Conservation (phyloP, 2,329 filamentous ascomycete species). For the Xylariaceae sp. region DNA sequence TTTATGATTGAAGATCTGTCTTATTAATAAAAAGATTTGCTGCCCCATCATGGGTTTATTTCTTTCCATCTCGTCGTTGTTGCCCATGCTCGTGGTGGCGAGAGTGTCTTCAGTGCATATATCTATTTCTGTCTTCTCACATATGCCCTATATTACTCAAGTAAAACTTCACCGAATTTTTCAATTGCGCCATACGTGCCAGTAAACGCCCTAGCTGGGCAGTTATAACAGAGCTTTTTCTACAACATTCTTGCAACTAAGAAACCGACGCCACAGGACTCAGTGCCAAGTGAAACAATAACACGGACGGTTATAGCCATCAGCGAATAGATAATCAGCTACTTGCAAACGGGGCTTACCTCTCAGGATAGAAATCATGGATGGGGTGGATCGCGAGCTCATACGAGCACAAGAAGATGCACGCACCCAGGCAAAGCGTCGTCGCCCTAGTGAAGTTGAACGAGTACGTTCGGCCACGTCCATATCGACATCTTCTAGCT, state of each 20-base stretch:
- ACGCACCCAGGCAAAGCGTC: constrained; percentile 35
- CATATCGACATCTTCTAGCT: constrained; percentile 50
- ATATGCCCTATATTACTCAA: neutral
- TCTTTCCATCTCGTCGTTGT: neutral
- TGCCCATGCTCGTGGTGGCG: neutral
- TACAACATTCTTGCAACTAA: too few species aligned
- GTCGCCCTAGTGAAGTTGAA: constrained; percentile 59
- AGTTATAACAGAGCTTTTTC: too few species aligned
- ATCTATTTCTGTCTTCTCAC: neutral
- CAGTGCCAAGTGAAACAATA: too few species aligned
- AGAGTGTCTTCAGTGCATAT: neutral
- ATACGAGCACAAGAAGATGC: constrained; percentile 28
- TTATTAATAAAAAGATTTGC: neutral
- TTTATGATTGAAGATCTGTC: neutral
- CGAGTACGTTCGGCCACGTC: constrained; percentile 60
- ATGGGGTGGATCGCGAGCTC: constrained; percentile 25
- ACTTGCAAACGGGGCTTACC: too few species aligned
- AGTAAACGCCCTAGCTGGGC: neutral
- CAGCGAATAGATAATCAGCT: too few species aligned
- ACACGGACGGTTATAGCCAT: too few species aligned
- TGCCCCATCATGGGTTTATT: neutral
- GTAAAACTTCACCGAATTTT: neutral
- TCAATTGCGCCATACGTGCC: neutral
- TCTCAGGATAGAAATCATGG: constrained; percentile 7
- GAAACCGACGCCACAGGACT: too few species aligned